Evolutionary conservation across 2,329 filamentous ascomycete genomes (phyloP).

Genomic region (Monosporascus sp.): DNA sequence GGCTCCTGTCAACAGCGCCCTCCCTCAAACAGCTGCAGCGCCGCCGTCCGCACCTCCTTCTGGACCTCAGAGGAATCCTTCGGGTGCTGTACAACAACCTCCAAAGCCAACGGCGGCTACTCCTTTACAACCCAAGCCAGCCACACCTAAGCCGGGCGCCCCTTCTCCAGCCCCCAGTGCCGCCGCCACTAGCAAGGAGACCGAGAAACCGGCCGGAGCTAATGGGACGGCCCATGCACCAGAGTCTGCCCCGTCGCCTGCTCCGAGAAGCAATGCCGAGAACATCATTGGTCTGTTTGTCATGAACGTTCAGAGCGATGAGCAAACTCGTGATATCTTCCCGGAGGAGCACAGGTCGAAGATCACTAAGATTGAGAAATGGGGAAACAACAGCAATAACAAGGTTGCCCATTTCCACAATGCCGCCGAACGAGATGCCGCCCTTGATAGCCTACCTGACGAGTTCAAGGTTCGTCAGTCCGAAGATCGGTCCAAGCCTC

Average conservation of each 20-base stretch:
- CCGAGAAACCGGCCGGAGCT: constrained; percentile 47
- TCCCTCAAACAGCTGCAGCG: constrained; percentile 21
- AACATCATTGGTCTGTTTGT: constrained; percentile 84
- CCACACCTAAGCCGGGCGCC: constrained; percentile 39
- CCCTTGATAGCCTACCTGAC: constrained; percentile 67
- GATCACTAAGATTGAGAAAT: constrained; percentile 74
- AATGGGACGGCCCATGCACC: constrained; percentile 50
- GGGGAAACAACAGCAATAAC: constrained; percentile 60
- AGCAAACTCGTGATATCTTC: constrained; percentile 78
- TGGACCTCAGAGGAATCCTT: constrained; percentile 30
- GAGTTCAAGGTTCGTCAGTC: constrained; percentile 69
- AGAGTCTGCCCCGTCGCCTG: constrained; percentile 52
- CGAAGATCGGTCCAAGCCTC: constrained; percentile 71
- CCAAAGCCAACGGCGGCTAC: constrained; percentile 40
- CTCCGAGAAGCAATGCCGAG: constrained; percentile 55
- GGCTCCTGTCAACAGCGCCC: constrained; percentile 27
- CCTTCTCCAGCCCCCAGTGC: constrained; percentile 32
- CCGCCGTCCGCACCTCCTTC: constrained; percentile 25
- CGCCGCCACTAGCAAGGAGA: constrained; percentile 38
- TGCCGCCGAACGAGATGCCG: constrained; percentile 72
- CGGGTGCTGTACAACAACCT: constrained; percentile 28
- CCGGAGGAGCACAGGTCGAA: constrained; percentile 76
- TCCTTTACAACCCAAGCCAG: constrained; percentile 41
- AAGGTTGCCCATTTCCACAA: constrained; percentile 84
- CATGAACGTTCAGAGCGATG: constrained; percentile 76